phyloP scores from a whole-genome alignment of 768 basidiomycete species.

The Kwoniella shandongensis region DNA sequence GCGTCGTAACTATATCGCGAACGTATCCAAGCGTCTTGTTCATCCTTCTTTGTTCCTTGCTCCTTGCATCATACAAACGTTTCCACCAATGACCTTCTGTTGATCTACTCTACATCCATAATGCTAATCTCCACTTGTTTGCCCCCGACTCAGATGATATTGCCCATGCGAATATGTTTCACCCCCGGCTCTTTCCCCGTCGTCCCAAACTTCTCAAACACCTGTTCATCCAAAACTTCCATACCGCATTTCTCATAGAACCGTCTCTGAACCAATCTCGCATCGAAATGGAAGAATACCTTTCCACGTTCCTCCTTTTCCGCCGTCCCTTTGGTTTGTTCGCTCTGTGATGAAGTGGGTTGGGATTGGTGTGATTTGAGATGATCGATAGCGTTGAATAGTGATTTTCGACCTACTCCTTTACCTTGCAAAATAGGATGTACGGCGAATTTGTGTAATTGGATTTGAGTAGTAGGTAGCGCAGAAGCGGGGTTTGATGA shows the following conservation, averaged over 20 bases:
- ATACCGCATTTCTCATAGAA: constrained; percentile 29
- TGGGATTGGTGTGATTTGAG: background rate
- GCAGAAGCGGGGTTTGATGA: background rate
- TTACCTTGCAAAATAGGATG: constrained; percentile 19
- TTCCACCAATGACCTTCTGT: no score
- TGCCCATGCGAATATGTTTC: constrained; percentile 33
- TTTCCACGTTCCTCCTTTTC: background rate
- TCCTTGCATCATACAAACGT: no score
- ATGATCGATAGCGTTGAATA: constrained; percentile 1
- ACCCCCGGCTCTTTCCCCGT: constrained; percentile 18
- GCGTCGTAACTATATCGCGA: no score
- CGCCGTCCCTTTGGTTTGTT: no score
- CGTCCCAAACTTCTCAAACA: constrained; percentile 24
- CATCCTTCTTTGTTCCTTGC: no score
- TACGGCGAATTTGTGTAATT: constrained; percentile 39
- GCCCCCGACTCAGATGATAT: constrained; percentile 5
- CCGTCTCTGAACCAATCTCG: constrained; percentile 25
- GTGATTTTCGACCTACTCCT: constrained; percentile 23
- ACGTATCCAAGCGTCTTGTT: no score
- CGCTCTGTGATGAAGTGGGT: background rate
- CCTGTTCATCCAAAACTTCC: constrained; percentile 15
- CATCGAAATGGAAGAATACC: constrained; percentile 32
- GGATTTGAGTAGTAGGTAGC: constrained; percentile 8
- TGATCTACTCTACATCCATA: no score
- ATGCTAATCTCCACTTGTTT: background rate